Base-by-base conservation (phyloP, 495 filamentous ascomycete species). In the Podospora sp. region DNA sequence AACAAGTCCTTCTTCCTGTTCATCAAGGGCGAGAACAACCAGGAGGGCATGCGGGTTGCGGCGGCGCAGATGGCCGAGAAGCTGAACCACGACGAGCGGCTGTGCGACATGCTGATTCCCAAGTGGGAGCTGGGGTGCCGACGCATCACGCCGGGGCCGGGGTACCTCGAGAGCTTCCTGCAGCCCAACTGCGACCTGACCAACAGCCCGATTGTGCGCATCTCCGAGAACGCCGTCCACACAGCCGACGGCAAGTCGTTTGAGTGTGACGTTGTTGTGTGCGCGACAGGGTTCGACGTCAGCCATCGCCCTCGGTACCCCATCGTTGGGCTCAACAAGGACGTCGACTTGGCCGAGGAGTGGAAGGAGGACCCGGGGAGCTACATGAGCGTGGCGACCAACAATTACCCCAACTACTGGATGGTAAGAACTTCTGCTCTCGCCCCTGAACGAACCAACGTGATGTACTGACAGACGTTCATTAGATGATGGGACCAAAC, bases 71-170 rank as follows among this genome's bases (percentile, higher is more conserved):
- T 79, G 77, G 58, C 62, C 22, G 65, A 70, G 26, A 68, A 71
- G 29, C 70, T 79, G 5, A 35, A 67, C 8, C 68, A 65, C 57
- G 71, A 70, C 27, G 73, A 72, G 18, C 72, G 73, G 21, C 72
- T 78, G 67, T 71, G 72, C n/a, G 72, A 78, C 4, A 74, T 71
- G 58, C 66, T 79, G 16, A 79, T 88, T 18, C 87, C 88, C 0
- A 82, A 86, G 29, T 91, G 88, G 71, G 77, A 82, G 8, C 80
- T 87, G 0, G 83, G 85, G 64, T 90, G 88, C 63, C 82, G 86
- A 35, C 85, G 88, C 22, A 77, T 88, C 1, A 89, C 87, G 0
- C 87, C 88, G 0, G 88, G 87, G 0, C 79, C 82, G 7, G 85
- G 85, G 0, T 89, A 89, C 67, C 81, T 90, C 6, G 87, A 89